phyloP scores from a whole-genome alignment of 2,329 filamentous ascomycete species.

The Colletotrichum eremochloae region DNA sequence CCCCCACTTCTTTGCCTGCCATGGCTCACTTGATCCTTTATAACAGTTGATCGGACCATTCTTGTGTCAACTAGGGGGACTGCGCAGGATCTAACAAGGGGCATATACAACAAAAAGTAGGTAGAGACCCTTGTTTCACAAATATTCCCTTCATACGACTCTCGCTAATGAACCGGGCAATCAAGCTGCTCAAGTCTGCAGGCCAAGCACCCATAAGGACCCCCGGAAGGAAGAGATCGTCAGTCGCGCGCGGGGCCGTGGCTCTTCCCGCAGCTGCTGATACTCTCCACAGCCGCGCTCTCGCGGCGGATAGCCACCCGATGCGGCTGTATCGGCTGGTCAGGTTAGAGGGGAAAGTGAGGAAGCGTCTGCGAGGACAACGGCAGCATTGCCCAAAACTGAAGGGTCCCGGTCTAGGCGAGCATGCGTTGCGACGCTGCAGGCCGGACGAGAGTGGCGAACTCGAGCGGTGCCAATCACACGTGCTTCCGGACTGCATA shows the following conservation, averaged over 20 bases:
- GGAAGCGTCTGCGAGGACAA: neutral
- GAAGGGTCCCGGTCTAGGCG: neutral
- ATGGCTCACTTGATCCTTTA: too few relatives aligned
- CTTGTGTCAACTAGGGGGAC: too few relatives aligned
- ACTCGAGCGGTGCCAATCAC: neutral
- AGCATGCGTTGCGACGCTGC: neutral
- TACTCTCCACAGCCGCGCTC: neutral
- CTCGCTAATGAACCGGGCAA: neutral
- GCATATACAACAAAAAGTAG: too few relatives aligned
- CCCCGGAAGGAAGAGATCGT: neutral
- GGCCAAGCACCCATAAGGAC: neutral
- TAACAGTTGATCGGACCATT: too few relatives aligned
- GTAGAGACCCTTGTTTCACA: too few relatives aligned
- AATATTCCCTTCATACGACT: too few relatives aligned
- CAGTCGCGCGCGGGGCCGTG: neutral
- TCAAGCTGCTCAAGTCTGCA: neutral
- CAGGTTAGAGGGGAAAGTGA: neutral
- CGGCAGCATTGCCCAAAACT: neutral
- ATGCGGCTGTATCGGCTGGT: constrained; percentile 6
- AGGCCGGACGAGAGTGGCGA: neutral
- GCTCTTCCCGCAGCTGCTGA: constrained; percentile 15
- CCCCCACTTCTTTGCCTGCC: too few relatives aligned
- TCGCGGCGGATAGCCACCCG: neutral
- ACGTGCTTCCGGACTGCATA: neutral
- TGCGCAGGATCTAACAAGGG: too few relatives aligned